These are phyloP conservation scores for Alternaria incomplexa DNA, from an alignment of 2,329 filamentous ascomycete genomes.

Conservation along the genomic window DNA sequence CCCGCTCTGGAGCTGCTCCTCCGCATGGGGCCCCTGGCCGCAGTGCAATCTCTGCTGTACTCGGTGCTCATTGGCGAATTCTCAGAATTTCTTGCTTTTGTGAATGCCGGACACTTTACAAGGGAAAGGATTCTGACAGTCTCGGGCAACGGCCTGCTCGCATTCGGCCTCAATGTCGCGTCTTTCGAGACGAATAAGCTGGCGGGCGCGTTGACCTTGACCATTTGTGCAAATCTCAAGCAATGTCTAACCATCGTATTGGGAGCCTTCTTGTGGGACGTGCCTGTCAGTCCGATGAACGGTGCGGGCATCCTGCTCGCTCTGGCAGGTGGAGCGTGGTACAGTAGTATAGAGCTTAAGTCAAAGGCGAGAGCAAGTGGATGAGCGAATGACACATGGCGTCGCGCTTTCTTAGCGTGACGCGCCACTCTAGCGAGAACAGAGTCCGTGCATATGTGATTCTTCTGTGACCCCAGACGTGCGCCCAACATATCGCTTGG, in stretches of 20 bases:
- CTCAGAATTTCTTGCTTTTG: not conserved
- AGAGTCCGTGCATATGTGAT: not conserved
- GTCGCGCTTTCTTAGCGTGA: not conserved
- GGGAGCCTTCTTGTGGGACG: conserved; percentile 1
- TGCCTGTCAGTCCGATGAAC: conserved; percentile 3
- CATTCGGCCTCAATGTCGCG: not conserved
- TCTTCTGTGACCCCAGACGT: not conserved
- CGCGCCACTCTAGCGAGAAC: not conserved
- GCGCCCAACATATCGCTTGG: not conserved
- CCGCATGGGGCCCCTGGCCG: conserved; percentile 4
- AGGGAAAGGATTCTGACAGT: not conserved
- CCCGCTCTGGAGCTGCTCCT: conserved; percentile 3
- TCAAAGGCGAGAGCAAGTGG: not conserved
- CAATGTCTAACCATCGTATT: conserved; percentile 2
- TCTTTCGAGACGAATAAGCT: conserved; percentile 6
- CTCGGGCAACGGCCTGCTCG: conserved; percentile 1
- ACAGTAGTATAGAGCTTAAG: conserved; percentile 3
- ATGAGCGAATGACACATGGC: not conserved
- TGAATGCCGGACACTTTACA: not conserved
- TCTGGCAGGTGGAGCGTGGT: conserved; percentile 1
- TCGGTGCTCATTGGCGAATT: conserved; percentile 4
- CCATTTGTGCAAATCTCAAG: conserved; percentile 4
- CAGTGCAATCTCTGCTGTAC: conserved; percentile 4
- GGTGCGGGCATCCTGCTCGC: conserved; percentile 2
- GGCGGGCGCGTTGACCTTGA: conserved; percentile 3